Conservation (phyloP, 352 stramenopile species). For the Globisporangium nagaii region DNA sequence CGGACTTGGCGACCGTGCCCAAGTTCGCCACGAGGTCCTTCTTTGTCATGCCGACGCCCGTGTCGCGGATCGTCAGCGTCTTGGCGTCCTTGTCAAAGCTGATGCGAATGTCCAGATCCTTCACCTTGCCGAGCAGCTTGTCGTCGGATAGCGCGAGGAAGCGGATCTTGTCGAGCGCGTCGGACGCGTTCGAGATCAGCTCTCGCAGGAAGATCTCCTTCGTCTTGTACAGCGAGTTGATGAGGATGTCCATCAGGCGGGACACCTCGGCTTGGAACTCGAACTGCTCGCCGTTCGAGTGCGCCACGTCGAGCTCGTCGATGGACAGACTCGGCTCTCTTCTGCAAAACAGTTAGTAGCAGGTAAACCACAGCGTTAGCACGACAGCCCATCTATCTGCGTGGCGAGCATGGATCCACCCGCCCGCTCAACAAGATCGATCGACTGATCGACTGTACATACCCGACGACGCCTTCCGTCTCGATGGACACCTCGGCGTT, state of each 20-base stretch:
- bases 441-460: constrained; percentile 8
- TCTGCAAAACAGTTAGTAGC: constrained; percentile 15
- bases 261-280: constrained; percentile 96
- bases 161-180: constrained; percentile 99
- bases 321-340: constrained; percentile 28
- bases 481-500: constrained; percentile 31
- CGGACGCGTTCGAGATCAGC: constrained; percentile 99
- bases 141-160: constrained; percentile 90
- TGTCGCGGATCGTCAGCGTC: constrained; percentile 98
- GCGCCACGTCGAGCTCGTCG: constrained; percentile 39
- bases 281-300: constrained; percentile 73
- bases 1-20: constrained; percentile 97
- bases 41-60: constrained; percentile 98
- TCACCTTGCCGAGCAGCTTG: constrained; percentile 91
- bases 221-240: constrained; percentile 74
- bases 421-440: too few relatives aligned
- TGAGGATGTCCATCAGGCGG: constrained; percentile 92
- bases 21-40: constrained; percentile 96
- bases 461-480: constrained; percentile 36
- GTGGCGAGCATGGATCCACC: too few relatives aligned
- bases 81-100: constrained; percentile 93
- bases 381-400: too few relatives aligned
- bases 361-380: constrained; percentile 15
- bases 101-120: constrained; percentile 96
- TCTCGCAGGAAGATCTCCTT: constrained; percentile 98